These are phyloP conservation scores for Monsonia emarginata DNA, from an alignment of 441 rosid genomes.

Conservation along the genomic window DNA sequence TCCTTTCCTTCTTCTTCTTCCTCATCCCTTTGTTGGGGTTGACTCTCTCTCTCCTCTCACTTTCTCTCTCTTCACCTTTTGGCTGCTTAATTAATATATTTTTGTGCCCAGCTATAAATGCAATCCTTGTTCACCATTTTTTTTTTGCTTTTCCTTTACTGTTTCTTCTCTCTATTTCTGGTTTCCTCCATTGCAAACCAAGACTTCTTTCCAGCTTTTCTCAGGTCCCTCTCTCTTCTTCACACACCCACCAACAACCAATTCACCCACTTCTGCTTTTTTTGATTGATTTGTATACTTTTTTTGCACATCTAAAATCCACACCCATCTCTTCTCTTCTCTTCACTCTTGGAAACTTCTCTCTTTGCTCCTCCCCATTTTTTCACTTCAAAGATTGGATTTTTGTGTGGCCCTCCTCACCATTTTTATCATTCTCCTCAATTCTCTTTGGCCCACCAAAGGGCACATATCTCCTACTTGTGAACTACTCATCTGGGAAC, in stretches of 20 bases:
- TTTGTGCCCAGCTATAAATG: slow-evolving; percentile 31
- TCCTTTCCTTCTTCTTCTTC: not conserved
- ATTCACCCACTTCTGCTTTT: slow-evolving; percentile 30
- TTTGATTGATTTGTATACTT: not conserved
- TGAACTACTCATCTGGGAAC: slow-evolving; percentile 25
- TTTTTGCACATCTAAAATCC: slow-evolving; percentile 10
- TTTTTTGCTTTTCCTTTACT: slow-evolving; percentile 46
- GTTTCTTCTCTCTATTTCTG: slow-evolving; percentile 21
- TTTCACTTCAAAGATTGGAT: slow-evolving; percentile 23
- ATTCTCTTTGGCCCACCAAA: slow-evolving; percentile 22
- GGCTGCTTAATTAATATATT: not conserved
- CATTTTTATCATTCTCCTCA: slow-evolving; percentile 19
- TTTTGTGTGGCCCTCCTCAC: slow-evolving; percentile 32
- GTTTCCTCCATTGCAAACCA: slow-evolving; percentile 80
- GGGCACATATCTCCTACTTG: slow-evolving; percentile 27
- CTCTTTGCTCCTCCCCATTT: slow-evolving; percentile 12
- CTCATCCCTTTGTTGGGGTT: not conserved
- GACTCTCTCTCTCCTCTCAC: not conserved
- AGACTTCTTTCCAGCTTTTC: slow-evolving; percentile 55
- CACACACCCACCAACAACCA: slow-evolving; percentile 41
- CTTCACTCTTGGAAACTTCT: slow-evolving; percentile 4
- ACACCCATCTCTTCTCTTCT: slow-evolving; percentile 8
- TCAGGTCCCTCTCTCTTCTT: slow-evolving; percentile 17
- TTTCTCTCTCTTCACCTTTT: not conserved
- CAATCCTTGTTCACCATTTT: slow-evolving; percentile 22